Base-by-base conservation (phyloP, 2,329 filamentous ascomycete species). In the Ceratocystis harringtonii region DNA sequence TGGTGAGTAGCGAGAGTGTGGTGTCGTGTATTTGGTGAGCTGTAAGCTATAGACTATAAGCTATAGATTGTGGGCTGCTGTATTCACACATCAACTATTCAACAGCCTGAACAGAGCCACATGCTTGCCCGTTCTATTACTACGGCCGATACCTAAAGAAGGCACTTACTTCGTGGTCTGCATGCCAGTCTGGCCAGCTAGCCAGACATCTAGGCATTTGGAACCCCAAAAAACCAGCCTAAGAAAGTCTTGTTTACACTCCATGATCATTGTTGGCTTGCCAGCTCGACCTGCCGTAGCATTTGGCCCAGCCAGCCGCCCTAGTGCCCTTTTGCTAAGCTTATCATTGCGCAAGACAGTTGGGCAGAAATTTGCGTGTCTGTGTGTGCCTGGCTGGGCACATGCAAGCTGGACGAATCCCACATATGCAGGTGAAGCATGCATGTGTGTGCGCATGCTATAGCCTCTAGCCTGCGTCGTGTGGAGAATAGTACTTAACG, bases 281-380 rank as follows among this genome's bases (percentile, higher is more conserved):
- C 36, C 36, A 41, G 4, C 32, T 36, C 10, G 36, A 15, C 15
- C 10, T 12, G 36, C 36, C 10, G 36, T 41, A 15, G 36, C 36
- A 12, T 41, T 41, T 41, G 12, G 36, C 36, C 36, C 12, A 41
- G 36, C 36, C 10, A 41, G 15, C 12, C 36, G 10, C 36, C 48
- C n/a, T 10, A 22, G 48, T 52, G n/a, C 48, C 48, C 2, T 25
- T 19, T 52, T 52, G 48, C 22, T 12, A 10, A 7, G 15, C 48
- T 52, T 25, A 25, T n/a, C 17, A n/a, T 52, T 41, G 36, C 10
- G 36, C 36, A 41, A 41, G 36, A 41, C 22, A 28, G 52, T 57
- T 57, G 52, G 52, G 52, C 52, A 57, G 52, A 57, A 57, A 57
- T 57, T n/a, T 19, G 48, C 5, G 48, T 52, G n/a, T 52, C 48